Evolutionary conservation across 192 early-diverging fungal species (phyloP).

Genomic region (Coemansia sp.): DNA sequence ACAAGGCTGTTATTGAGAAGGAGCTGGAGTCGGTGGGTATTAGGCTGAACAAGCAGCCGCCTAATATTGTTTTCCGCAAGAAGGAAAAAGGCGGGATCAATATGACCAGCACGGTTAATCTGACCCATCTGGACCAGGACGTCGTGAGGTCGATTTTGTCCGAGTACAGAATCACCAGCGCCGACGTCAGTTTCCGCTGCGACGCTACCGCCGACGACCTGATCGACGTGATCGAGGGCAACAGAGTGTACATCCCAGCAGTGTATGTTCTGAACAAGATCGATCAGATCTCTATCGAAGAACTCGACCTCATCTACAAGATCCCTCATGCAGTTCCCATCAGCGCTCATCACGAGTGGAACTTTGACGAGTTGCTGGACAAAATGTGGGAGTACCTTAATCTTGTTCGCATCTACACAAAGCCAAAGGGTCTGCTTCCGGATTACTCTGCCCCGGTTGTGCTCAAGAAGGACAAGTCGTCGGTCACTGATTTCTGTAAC

Average conservation of each 20-base stretch:
- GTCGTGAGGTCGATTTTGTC: conserved; percentile 88
- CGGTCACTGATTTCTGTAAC: conserved; percentile 93
- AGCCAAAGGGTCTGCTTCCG: conserved; percentile 93
- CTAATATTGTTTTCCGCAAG: conserved; percentile 92
- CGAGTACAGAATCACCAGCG: conserved; percentile 97
- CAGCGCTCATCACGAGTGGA: conserved; percentile 81
- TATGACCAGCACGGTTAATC: conserved; percentile 87
- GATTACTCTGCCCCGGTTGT: conserved; percentile 95
- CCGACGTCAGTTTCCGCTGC: conserved; percentile 90
- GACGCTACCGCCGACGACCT: conserved; percentile 93
- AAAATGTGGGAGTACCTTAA: conserved; percentile 76
- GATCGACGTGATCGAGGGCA: conserved; percentile 96
- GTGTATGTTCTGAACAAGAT: conserved; percentile 99
- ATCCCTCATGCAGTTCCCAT: conserved; percentile 92
- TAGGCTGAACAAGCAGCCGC: conserved; percentile 93
- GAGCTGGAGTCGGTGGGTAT: conserved; percentile 98
- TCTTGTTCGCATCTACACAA: conserved; percentile 81
- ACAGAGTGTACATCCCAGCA: conserved; percentile 91
- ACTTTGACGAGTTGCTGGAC: conserved; percentile 96
- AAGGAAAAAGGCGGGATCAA: conserved; percentile 98
- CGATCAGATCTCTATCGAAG: conserved; percentile 93
- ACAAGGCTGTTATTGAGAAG: conserved; percentile 92
- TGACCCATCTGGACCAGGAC: conserved; percentile 86
- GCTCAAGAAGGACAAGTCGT: conserved; percentile 62
- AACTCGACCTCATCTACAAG: conserved; percentile 94